Conservation (phyloP, 495 filamentous ascomycete genomes). For the Neurospora africana region DNA sequence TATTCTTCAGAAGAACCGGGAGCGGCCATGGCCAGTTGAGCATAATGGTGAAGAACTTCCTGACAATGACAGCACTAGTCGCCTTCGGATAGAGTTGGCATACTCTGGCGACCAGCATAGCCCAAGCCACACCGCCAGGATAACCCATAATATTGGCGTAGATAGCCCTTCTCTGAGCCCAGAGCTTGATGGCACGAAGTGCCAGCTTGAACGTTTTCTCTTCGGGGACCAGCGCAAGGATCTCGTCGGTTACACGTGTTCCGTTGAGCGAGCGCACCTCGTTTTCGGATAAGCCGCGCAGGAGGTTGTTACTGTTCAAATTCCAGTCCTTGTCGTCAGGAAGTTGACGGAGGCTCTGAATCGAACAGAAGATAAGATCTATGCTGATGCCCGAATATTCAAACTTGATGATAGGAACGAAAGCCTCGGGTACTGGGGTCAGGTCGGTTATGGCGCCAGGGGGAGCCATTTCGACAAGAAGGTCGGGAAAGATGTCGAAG, state of each 20-base stretch:
- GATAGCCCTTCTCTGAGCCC: conserved; percentile 86
- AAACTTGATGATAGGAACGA: conserved; percentile 93
- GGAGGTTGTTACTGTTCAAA: conserved; percentile 68
- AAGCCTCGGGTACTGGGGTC: conserved; percentile 77
- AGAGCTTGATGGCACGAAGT: conserved; percentile 84
- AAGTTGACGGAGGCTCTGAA: conserved; percentile 57
- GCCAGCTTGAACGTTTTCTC: conserved; percentile 78
- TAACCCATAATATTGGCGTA: conserved; percentile 95
- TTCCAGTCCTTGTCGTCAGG: conserved; percentile 53
- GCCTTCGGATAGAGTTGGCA: conserved; percentile 97
- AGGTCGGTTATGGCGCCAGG: conserved; percentile 72
- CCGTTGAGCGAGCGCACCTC: conserved; percentile 87
- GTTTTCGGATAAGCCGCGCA: conserved; percentile 76
- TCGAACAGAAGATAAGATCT: conserved; percentile 83
- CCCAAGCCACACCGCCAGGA: conserved; percentile 94
- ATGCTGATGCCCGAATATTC: conserved; percentile 84
- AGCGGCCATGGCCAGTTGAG: conserved; percentile 87
- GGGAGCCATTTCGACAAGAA: conserved; percentile 63
- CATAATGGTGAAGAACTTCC: conserved; percentile 91
- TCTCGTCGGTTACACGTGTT: conserved; percentile 85
- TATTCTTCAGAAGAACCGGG: conserved; percentile 77
- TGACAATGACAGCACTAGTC: conserved; percentile 69
- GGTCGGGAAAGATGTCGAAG: conserved; percentile 71
- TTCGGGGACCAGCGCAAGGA: conserved; percentile 80
- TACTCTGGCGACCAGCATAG: conserved; percentile 89